Evolutionary conservation across 805 yeast genomes (phyloP).

Genomic region (Sugiyamaella lignohabitans): DNA sequence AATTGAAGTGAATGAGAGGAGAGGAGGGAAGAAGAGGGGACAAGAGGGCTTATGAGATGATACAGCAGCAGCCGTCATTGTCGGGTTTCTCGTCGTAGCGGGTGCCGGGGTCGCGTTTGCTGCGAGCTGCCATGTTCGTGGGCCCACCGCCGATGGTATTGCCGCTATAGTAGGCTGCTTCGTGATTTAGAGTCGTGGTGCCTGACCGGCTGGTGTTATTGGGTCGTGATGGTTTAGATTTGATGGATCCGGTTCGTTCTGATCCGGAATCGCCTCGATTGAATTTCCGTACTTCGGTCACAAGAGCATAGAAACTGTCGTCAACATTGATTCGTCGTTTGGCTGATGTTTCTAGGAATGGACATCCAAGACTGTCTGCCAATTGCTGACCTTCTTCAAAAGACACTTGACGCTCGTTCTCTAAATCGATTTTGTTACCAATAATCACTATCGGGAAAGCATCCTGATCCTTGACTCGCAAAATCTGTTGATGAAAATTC

Average conservation of each 20-base stretch:
- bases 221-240: not conserved
- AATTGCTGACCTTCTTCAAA: slow-evolving; percentile 77
- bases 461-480: slow-evolving; percentile 50
- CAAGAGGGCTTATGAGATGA: slow-evolving; percentile 2
- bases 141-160: not conserved
- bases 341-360: slow-evolving; percentile 86
- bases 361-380: slow-evolving; percentile 54
- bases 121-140: not conserved
- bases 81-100: not conserved
- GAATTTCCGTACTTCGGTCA: slow-evolving; percentile 21
- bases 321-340: slow-evolving; percentile 87
- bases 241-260: slow-evolving; percentile 1
- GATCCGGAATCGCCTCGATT: slow-evolving; percentile 1
- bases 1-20: too few relatives aligned
- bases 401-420: slow-evolving; percentile 71
- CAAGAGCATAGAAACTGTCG: slow-evolving; percentile 61
- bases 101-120: too few relatives aligned
- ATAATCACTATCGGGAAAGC: slow-evolving; percentile 77
- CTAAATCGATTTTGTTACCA: slow-evolving; percentile 82
- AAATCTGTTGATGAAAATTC: slow-evolving; percentile 70
- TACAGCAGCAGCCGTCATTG: slow-evolving; percentile 1
- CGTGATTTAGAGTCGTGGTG: not conserved
- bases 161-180: not conserved
- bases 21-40: too few relatives aligned
- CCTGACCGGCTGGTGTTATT: not conserved